Evolutionary conservation across 176 grass and related monocot species (phyloP).

Genomic region (Canna indica): DNA sequence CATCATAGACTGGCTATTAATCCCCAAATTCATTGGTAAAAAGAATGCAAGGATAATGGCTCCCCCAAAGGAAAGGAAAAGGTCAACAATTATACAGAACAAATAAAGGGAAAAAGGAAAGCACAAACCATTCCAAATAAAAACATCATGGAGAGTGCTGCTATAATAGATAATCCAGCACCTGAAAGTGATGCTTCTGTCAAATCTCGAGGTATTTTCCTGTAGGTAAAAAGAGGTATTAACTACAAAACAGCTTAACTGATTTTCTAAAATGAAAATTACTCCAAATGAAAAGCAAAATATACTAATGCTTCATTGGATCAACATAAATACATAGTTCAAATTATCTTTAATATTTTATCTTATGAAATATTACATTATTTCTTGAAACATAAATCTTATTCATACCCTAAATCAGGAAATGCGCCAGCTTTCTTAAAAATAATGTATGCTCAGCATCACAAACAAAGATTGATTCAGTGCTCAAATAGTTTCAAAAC

Average conservation of each 20-base stretch:
- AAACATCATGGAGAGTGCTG: conserved; percentile 74
- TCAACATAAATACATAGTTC: too few relatives aligned
- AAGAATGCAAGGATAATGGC: not conserved
- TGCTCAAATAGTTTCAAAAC: not conserved
- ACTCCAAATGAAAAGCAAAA: not conserved
- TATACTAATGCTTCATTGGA: too few relatives aligned
- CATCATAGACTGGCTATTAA: not conserved
- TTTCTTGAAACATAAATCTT: not conserved
- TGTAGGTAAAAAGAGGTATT: conserved; percentile 26
- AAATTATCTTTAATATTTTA: too few relatives aligned
- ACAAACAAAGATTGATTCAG: not conserved
- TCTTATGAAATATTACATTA: not conserved
- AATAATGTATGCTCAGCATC: not conserved
- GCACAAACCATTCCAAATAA: conserved; percentile 86
- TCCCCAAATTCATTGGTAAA: not conserved
- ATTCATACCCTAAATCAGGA: not conserved
- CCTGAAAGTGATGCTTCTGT: conserved; percentile 90
- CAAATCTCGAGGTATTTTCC: conserved; percentile 98
- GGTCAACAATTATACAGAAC: not conserved
- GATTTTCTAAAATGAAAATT: not conserved
- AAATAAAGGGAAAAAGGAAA: conserved; percentile 3
- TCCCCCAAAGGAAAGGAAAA: not conserved
- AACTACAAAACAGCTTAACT: not conserved
- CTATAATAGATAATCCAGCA: conserved; percentile 77
- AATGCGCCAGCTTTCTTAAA: not conserved